Evolutionary conservation across 495 filamentous ascomycete genomes (phyloP).

Genomic region (Evansstolkia leycettana): DNA sequence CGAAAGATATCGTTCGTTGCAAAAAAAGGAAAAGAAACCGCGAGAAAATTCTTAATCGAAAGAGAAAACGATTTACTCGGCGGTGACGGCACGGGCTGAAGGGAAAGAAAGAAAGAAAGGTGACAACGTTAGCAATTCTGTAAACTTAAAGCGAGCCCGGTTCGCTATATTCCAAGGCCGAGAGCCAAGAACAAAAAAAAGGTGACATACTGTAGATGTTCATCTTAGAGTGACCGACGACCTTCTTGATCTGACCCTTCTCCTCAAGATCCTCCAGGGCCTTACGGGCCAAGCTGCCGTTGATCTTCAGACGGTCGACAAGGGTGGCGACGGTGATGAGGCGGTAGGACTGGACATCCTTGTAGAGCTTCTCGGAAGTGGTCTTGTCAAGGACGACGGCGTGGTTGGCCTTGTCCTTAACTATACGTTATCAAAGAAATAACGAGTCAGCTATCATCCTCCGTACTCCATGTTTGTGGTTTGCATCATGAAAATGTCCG

Average conservation of each 20-base stretch:
- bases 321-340: conserved; percentile 97
- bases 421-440: conserved; percentile 36
- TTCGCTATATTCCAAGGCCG: no score
- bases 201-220: conserved; percentile 88
- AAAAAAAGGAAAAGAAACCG: conserved; percentile 28
- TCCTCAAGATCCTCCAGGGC: conserved; percentile 91
- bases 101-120: conserved; percentile 7
- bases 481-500: not conserved
- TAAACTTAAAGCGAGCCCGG: no score
- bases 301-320: conserved; percentile 99
- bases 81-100: conserved; percentile 36
- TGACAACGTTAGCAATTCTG: no score
- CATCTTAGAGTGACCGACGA: conserved; percentile 92
- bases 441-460: conserved; percentile 12
- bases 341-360: conserved; percentile 99
- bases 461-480: conserved; percentile 1
- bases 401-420: conserved; percentile 99
- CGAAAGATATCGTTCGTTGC: conserved; percentile 35
- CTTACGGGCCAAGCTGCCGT: conserved; percentile 85
- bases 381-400: conserved; percentile 64
- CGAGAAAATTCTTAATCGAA: conserved; percentile 26
- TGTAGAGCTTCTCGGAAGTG: conserved; percentile 62
- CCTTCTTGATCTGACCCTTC: conserved; percentile 96
- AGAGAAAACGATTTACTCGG: conserved; percentile 33
- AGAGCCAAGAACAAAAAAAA: not conserved